Evolutionary conservation across 2,329 filamentous ascomycete genomes (phyloP).

Genomic region (Pseudogymnoascus destructans): DNA sequence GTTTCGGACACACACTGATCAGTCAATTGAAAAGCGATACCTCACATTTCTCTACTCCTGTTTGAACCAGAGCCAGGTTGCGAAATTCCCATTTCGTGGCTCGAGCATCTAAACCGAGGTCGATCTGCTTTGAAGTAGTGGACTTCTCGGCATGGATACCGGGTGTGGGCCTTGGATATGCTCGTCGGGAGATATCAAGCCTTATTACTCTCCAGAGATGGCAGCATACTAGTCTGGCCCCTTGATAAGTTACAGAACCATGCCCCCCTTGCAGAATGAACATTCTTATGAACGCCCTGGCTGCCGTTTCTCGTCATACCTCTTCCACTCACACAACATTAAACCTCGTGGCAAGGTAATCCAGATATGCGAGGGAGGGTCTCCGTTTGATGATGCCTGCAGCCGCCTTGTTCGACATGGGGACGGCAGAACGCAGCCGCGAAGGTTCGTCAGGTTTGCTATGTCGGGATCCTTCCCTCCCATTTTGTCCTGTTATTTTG

Average conservation of each 20-base stretch:
- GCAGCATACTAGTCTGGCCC: background rate
- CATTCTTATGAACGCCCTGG: background rate
- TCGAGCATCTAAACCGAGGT: background rate
- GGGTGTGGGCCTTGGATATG: background rate
- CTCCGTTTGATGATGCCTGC: conserved; percentile 1
- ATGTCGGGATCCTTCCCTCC: background rate
- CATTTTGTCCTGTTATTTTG: conserved; percentile 4
- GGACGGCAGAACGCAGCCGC: background rate
- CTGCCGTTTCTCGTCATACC: background rate
- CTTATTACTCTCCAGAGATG: background rate
- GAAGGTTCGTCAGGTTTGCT: conserved; percentile 4
- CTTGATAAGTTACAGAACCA: conserved; percentile 1
- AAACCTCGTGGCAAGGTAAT: conserved; percentile 1
- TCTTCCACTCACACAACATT: background rate
- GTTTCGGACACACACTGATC: background rate
- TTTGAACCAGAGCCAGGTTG: background rate
- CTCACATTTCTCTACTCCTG: background rate
- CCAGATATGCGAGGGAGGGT: conserved; percentile 1
- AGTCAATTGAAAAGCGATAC: background rate
- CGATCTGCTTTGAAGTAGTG: background rate
- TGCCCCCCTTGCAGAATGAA: background rate
- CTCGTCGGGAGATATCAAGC: background rate
- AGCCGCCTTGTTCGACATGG: conserved; percentile 3
- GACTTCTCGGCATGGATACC: background rate
- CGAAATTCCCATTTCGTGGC: background rate